A percentile compares a stretch with the other conserved stretches of the same genome.
Conservation (phyloP, 805 yeast genomes). For the Candida xyloterini region DNA sequence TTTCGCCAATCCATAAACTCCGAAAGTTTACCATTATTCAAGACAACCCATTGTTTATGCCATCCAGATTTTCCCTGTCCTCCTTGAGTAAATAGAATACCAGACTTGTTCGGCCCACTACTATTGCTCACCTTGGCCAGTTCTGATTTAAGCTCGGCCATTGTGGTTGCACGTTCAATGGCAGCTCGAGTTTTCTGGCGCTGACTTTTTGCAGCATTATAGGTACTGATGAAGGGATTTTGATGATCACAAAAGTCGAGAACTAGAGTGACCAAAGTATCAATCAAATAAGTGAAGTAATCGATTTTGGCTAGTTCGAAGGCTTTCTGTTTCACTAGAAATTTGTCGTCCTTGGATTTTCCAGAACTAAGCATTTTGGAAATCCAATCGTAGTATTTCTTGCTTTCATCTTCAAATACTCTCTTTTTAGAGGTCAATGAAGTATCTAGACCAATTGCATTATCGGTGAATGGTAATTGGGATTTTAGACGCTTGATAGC, state of each 20-base stretch:
- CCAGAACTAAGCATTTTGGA: constrained; percentile 34
- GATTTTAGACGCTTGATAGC: constrained; percentile 17
- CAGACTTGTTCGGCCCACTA: constrained; percentile 31
- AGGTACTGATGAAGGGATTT: constrained; percentile 9
- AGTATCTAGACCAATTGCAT: constrained; percentile 15
- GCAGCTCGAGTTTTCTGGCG: constrained; percentile 19
- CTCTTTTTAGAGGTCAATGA: constrained; percentile 21
- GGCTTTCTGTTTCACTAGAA: constrained; percentile 28
- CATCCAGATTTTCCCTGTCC: constrained; percentile 67
- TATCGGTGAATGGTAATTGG: constrained; percentile 10
- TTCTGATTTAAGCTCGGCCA: constrained; percentile 35
- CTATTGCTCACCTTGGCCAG: constrained; percentile 38
- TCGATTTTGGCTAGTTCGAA: constrained; percentile 33
- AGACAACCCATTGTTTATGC: constrained; percentile 87
- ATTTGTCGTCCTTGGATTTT: constrained; percentile 33
- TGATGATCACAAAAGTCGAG: constrained; percentile 17
- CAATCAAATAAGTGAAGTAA: constrained; percentile 30
- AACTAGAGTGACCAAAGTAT: constrained; percentile 21
- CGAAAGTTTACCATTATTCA: constrained; percentile 61
- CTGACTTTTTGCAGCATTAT: constrained; percentile 15
- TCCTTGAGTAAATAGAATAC: constrained; percentile 55
- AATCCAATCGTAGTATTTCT: constrained; percentile 36
- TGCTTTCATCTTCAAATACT: constrained; percentile 36
- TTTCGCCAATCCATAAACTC: constrained; percentile 82
- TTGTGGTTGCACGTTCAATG: constrained; percentile 20